Evolutionary conservation across 345 rosid genomes (phyloP), one percentile per base, ranked within the genome.

Genomic region (Euclidium syriacum): DNA sequence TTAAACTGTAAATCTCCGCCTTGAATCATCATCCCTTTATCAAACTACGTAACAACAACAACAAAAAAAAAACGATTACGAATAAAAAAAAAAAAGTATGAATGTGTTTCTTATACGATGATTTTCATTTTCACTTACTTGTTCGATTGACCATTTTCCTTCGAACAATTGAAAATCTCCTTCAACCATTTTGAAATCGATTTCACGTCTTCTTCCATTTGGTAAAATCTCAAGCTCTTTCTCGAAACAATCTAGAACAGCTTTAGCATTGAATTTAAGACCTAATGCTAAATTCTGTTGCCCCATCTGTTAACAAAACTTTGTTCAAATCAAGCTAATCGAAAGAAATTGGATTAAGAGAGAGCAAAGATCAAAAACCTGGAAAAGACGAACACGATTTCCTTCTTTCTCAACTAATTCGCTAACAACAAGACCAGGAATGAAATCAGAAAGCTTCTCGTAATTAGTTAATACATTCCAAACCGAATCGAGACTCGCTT

Each of bases 91-190:
- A 72, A 22, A 17, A 23, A 2, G 3, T 25, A 24, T 15, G 35
- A 12, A 22, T 10, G 26, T 39, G 16, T 39, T 12, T 12, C n/a
- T 39, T 8, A 12, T 48, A 25, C n/a, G 2, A 9, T 16, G 32
- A 12, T 15, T 10, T 51, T 17, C 2, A 20, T 30, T 25, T 27
- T 11, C 12, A 22, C 11, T 74, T 67, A 89, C 99, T 88, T 89
- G 95, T 70, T 89, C 90, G 39, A 92, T 81, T 3, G 86, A 82
- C 98, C 98, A 92, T 57, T 83, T 89, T 49, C 98, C 98, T 85
- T 88, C 82, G 58, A 85, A 89, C 17, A 80, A 56, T 25, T 85
- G 88, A 58, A 92, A 92, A 76, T 89, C 98, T 10, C 98, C 98
- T 71, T 92, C 95, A 10, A 78, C 77, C 98, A 92, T 89, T 71